A percentile compares a stretch with the other conserved stretches of the same genome.
phyloP scores from a whole-genome alignment of 2,329 filamentous ascomycete species.

The Neonectria faginata region DNA sequence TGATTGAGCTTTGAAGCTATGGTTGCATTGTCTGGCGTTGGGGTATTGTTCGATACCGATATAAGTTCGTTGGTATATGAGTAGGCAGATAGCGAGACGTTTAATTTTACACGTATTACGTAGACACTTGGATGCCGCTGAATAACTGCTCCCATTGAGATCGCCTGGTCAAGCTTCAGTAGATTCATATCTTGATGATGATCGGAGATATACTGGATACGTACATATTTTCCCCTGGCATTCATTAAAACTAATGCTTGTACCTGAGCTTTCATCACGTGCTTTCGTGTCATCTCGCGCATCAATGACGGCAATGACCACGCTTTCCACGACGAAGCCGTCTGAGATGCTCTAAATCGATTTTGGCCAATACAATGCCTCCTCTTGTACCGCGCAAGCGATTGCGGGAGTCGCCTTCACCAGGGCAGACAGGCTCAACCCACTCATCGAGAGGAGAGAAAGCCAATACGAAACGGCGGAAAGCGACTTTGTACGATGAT shows the following conservation, averaged over 20 bases:
- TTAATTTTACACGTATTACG: background rate
- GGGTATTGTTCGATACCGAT: slow-evolving; percentile 13
- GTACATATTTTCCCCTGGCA: background rate
- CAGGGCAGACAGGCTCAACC: slow-evolving; percentile 44
- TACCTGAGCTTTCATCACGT: slow-evolving; percentile 28
- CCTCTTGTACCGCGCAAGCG: slow-evolving; percentile 76
- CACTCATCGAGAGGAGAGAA: slow-evolving; percentile 44
- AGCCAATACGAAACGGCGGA: slow-evolving; percentile 52
- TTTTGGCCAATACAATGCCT: slow-evolving; percentile 64
- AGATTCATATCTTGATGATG: background rate
- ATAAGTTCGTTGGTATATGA: background rate
- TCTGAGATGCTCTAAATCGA: slow-evolving; percentile 29
- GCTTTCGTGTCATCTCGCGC: slow-evolving; percentile 35
- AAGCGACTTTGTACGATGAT: slow-evolving; percentile 70
- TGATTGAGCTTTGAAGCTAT: slow-evolving; percentile 64
- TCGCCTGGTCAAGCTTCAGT: background rate
- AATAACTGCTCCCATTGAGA: background rate
- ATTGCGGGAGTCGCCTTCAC: slow-evolving; percentile 60
- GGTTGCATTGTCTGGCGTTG: slow-evolving; percentile 39
- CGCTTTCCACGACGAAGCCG: background rate
- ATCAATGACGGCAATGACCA: slow-evolving; percentile 25
- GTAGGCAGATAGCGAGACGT: slow-evolving; percentile 1
- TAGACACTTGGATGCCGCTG: background rate
- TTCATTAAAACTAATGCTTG: slow-evolving; percentile 5
- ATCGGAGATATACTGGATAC: background rate